A percentile compares a stretch with the other conserved stretches of the same genome.
Evolutionary conservation across 495 filamentous ascomycete species (phyloP).

Genomic region (Chaetomium cochliodes): DNA sequence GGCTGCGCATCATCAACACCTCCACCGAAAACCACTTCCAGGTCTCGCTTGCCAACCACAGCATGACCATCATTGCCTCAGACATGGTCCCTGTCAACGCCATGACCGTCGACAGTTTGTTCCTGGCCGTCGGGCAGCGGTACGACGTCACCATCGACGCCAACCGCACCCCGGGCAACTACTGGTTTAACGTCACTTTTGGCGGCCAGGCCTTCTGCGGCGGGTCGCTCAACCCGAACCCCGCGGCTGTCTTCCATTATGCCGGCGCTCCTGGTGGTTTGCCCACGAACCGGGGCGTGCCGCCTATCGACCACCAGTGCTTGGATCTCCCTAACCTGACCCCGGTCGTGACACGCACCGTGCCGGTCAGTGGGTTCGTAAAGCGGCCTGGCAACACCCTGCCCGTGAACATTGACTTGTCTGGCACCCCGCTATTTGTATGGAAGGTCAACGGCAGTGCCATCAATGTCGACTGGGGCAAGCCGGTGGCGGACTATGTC

Average conservation of each 20-base stretch:
- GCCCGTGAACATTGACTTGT: slow-evolving; percentile 28
- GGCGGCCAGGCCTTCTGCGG: slow-evolving; percentile 37
- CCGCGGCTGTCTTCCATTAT: slow-evolving; percentile 45
- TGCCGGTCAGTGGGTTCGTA: slow-evolving; percentile 30
- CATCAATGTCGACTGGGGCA: slow-evolving; percentile 46
- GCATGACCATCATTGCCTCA: slow-evolving; percentile 46
- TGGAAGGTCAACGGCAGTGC: slow-evolving; percentile 46
- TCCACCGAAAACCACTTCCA: slow-evolving; percentile 50
- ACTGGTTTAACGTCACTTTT: slow-evolving; percentile 59
- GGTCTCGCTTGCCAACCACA: slow-evolving; percentile 49
- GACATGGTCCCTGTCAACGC: slow-evolving; percentile 55
- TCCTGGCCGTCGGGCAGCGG: slow-evolving; percentile 65
- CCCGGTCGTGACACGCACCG: slow-evolving; percentile 36
- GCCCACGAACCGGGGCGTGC: slow-evolving; percentile 34
- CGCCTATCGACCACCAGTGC: slow-evolving; percentile 34
- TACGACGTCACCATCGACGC: slow-evolving; percentile 69
- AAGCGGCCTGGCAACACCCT: slow-evolving; percentile 34
- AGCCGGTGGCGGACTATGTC: slow-evolving; percentile 43
- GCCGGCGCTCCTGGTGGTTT: slow-evolving; percentile 28
- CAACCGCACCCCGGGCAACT: slow-evolving; percentile 50
- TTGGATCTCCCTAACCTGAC: slow-evolving; percentile 35
- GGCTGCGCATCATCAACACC: slow-evolving; percentile 57
- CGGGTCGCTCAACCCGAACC: slow-evolving; percentile 27
- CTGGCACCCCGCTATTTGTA: slow-evolving; percentile 31
- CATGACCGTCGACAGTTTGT: slow-evolving; percentile 45